Evolutionary conservation across 371 early-diverging fungal species (phyloP).

Genomic region (Chytridiales sp.): DNA sequence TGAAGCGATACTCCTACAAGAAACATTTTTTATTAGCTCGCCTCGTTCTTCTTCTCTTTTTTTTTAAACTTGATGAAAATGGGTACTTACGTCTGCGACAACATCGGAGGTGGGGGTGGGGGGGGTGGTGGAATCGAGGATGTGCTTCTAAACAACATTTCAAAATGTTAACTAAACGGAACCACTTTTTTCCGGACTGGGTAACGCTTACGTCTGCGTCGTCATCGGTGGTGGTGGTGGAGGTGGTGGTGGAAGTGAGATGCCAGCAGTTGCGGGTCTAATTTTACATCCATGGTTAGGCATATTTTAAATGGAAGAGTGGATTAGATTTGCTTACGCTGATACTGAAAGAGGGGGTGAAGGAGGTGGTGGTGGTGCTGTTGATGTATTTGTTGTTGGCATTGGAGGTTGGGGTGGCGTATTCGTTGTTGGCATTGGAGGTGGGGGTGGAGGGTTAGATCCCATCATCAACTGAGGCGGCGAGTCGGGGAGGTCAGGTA

Average conservation of each 20-base stretch:
- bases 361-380: constrained; percentile 14
- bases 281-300: no score
- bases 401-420: not conserved
- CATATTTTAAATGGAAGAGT: no score
- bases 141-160: not conserved
- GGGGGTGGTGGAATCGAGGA: constrained; percentile 2
- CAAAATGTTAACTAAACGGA: not conserved
- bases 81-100: no score
- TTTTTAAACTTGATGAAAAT: no score
- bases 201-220: no score
- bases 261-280: not conserved
- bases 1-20: no score
- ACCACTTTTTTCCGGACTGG: no score
- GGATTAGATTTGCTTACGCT: not conserved
- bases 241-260: constrained; percentile 15
- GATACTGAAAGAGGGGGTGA: not conserved
- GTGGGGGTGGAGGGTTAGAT: constrained; percentile 21
- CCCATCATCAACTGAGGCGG: not conserved
- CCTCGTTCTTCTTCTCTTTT: no score
- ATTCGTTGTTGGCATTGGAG: not conserved
- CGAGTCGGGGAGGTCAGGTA: no score
- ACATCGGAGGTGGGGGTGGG: constrained; percentile 2
- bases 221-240: constrained; percentile 14
- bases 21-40: no score
- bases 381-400: not conserved